Percentiles rank a stretch among this genome's conserved stretches.
Evolutionary conservation across 2,329 filamentous ascomycete genomes (phyloP).

Genomic region (Thelonectria blattea): DNA sequence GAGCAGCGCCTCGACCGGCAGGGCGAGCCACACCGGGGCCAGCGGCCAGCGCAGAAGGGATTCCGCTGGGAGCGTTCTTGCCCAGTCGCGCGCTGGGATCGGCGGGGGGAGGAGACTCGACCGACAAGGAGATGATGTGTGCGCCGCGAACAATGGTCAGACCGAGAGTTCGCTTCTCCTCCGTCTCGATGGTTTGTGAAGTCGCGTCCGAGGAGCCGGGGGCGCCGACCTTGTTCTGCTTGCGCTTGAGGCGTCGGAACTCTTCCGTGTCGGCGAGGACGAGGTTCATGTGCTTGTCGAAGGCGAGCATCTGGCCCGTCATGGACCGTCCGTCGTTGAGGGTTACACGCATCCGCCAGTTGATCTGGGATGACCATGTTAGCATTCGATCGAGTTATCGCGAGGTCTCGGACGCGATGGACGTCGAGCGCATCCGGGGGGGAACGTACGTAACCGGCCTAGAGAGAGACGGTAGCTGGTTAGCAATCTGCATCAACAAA

Average conservation of each 20-base stretch:
- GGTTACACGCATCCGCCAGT: constrained; percentile 98
- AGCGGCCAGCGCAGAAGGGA: constrained; percentile 73
- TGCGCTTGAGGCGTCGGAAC: constrained; percentile 89
- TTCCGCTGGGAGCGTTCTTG: constrained; percentile 72
- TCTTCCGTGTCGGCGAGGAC: constrained; percentile 99
- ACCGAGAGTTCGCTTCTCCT: constrained; percentile 97
- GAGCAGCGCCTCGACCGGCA: constrained; percentile 80
- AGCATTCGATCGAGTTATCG: constrained; percentile 16
- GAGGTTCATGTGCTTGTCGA: constrained; percentile 99
- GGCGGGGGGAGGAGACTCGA: constrained; percentile 93
- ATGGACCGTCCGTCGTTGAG: constrained; percentile 95
- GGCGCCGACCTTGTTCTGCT: constrained; percentile 74
- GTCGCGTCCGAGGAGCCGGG: constrained; percentile 66
- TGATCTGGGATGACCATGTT: constrained; percentile 69
- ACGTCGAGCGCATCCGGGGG: constrained; percentile 25
- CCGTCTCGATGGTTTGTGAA: constrained; percentile 78
- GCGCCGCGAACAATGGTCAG: constrained; percentile 93
- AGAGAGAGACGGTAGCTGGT: constrained; percentile 56
- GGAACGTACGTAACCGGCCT: constrained; percentile 74
- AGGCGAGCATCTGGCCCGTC: constrained; percentile 97
- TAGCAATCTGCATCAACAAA: constrained; percentile 62
- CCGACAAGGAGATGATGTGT: constrained; percentile 91
- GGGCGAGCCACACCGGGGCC: constrained; percentile 91
- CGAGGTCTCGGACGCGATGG: background rate
- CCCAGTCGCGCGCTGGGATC: constrained; percentile 91